Conservation (phyloP, 2,329 filamentous ascomycete species). For the Chrysoporthe austroafricana region DNA sequence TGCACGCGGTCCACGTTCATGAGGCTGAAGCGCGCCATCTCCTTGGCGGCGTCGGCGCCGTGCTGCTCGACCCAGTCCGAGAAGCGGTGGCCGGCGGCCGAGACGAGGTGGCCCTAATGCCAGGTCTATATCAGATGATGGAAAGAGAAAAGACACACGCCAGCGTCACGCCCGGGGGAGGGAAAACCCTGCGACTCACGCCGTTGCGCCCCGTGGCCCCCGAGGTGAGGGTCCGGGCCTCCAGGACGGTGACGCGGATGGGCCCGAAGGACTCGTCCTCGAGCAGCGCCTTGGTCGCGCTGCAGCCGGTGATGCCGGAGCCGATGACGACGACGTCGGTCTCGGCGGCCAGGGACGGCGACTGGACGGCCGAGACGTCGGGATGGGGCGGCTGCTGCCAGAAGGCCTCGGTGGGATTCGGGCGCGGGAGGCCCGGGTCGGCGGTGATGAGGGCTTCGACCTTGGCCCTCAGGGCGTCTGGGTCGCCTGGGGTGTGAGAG, state of each 20-base stretch:
- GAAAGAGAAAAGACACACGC: not conserved
- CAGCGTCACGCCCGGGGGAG: not conserved
- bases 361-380: conserved; percentile 32
- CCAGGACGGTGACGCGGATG: conserved; percentile 23
- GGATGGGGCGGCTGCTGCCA: conserved; percentile 10
- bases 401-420: conserved; percentile 10
- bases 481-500: not conserved
- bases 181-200: not conserved
- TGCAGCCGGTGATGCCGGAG: conserved; percentile 56
- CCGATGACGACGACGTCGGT: conserved; percentile 58
- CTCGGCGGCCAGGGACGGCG: conserved; percentile 39
- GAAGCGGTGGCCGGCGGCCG: conserved; percentile 9
- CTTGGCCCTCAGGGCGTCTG: conserved; percentile 4
- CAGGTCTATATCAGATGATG: not conserved
- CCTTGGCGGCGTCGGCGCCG: not conserved
- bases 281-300: conserved; percentile 36
- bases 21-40: conserved; percentile 7
- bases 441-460: not conserved
- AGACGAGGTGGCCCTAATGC: conserved; percentile 12
- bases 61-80: conserved; percentile 5
- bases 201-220: conserved; percentile 8
- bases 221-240: conserved; percentile 1
- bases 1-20: conserved; percentile 11
- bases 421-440: conserved; percentile 7
- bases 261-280: conserved; percentile 4